phyloP scores from a whole-genome alignment of 225 moss, liverwort and hornwort species.

The Marchantia polymorpha region DNA sequence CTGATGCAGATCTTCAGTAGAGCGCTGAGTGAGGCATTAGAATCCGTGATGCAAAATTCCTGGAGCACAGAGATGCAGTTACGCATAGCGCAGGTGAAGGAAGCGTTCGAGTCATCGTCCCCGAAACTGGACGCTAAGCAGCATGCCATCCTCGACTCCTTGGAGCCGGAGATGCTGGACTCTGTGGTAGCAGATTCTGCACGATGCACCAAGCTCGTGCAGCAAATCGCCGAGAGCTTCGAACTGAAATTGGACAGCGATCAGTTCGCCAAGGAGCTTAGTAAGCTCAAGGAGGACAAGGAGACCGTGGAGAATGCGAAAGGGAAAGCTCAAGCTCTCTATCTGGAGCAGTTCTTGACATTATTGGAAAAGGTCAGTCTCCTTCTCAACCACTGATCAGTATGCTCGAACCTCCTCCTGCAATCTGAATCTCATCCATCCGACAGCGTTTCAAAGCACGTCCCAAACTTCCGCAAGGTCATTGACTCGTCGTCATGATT shows the following conservation, averaged over 20 bases:
- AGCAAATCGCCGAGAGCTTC: slow-evolving; percentile 66
- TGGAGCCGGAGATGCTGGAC: slow-evolving; percentile 52
- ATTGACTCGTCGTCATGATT: too few relatives aligned
- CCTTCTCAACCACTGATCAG: too few relatives aligned
- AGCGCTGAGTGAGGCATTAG: slow-evolving; percentile 32
- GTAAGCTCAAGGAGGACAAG: slow-evolving; percentile 43
- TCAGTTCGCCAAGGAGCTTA: slow-evolving; percentile 46
- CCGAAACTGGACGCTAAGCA: slow-evolving; percentile 67
- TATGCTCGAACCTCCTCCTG: too few relatives aligned
- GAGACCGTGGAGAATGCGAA: slow-evolving; percentile 47
- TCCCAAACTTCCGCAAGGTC: too few relatives aligned
- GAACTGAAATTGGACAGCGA: slow-evolving; percentile 40
- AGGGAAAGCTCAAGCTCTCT: slow-evolving; percentile 46
- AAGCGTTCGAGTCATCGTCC: slow-evolving; percentile 39
- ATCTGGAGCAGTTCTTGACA: slow-evolving; percentile 57
- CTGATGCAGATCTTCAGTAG: slow-evolving; percentile 31
- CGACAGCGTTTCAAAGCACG: too few relatives aligned
- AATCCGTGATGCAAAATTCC: slow-evolving; percentile 26
- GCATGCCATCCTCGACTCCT: slow-evolving; percentile 55
- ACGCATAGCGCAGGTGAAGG: slow-evolving; percentile 45
- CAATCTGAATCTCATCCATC: too few relatives aligned
- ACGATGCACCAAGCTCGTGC: slow-evolving; percentile 56
- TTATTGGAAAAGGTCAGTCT: slow-evolving; percentile 55
- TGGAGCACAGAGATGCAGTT: slow-evolving; percentile 34
- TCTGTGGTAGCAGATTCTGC: slow-evolving; percentile 35